Percentiles rank a stretch among this genome's conserved stretches.
Evolutionary conservation across 148 eudicot species (phyloP).

Genomic region (Bassia scoparia): DNA sequence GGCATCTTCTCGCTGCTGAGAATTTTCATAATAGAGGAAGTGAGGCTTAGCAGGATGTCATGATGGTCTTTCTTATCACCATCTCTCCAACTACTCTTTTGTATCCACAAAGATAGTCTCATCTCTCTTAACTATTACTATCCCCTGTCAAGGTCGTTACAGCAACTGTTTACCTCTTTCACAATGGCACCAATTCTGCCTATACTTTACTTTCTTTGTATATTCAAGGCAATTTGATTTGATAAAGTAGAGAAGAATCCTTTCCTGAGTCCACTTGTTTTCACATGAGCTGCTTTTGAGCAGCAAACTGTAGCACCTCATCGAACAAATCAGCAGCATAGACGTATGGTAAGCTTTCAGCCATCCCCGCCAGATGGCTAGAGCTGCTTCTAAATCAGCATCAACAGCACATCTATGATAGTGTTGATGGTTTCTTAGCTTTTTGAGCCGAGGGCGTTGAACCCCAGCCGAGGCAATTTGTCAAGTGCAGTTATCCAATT

Average conservation of each 20-base stretch:
- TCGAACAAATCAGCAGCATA: conserved; percentile 27
- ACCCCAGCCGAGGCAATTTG: conserved; percentile 26
- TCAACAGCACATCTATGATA: conserved; percentile 26
- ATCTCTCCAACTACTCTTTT: conserved; percentile 27
- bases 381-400: conserved; percentile 31
- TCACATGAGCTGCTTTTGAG: not conserved
- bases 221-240: not conserved
- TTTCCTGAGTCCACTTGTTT: conserved; percentile 1
- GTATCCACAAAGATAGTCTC: conserved; percentile 13
- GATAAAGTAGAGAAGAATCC: conserved; percentile 4
- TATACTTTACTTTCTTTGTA: not conserved
- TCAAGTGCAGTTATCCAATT: conserved; percentile 17
- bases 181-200: not conserved
- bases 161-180: conserved; percentile 10
- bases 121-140: not conserved
- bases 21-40: not conserved
- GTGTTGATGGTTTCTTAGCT: conserved; percentile 15
- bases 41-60: not conserved
- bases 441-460: conserved; percentile 14
- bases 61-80: conserved; percentile 23
- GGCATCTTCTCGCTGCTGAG: not conserved
- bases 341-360: conserved; percentile 27
- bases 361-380: conserved; percentile 19
- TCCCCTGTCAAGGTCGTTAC: conserved; percentile 11
- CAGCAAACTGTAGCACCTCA: conserved; percentile 20